phyloP scores from a whole-genome alignment of 768 basidiomycete species.

The Suillus hirtellus region DNA sequence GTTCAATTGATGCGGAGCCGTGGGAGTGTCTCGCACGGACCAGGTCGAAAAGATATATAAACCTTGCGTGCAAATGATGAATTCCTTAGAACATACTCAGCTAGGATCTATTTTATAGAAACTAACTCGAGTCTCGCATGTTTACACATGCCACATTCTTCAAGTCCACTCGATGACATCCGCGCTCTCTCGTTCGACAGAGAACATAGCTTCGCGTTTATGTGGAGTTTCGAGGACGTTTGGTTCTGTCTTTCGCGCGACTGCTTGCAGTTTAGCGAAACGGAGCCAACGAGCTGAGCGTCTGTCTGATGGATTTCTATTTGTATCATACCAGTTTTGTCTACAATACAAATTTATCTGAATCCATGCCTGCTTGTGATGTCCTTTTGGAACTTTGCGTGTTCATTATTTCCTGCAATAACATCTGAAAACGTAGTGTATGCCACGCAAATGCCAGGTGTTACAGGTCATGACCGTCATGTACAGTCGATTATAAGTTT shows the following conservation, averaged over 20 bases:
- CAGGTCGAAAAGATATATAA: conserved; percentile 38
- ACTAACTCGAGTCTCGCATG: conserved; percentile 80
- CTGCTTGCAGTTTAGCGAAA: conserved; percentile 27
- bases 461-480: background rate
- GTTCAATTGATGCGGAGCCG: background rate
- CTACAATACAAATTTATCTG: background rate
- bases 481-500: background rate
- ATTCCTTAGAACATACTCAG: conserved; percentile 72
- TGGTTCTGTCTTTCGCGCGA: conserved; percentile 38
- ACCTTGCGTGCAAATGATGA: conserved; percentile 10
- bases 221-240: conserved; percentile 62
- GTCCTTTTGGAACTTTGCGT: background rate
- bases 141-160: conserved; percentile 74
- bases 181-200: conserved; percentile 65
- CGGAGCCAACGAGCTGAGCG: conserved; percentile 55
- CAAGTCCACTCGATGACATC: conserved; percentile 71
- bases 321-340: background rate
- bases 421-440: background rate
- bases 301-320: conserved; percentile 60
- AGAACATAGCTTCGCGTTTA: conserved; percentile 51
- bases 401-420: too few species aligned
- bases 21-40: conserved; percentile 31
- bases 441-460: background rate
- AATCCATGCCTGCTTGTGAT: background rate
- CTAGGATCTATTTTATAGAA: conserved; percentile 81